phyloP scores from a whole-genome alignment of 139 green algal genomes.

The Coelastrella sp. region DNA sequence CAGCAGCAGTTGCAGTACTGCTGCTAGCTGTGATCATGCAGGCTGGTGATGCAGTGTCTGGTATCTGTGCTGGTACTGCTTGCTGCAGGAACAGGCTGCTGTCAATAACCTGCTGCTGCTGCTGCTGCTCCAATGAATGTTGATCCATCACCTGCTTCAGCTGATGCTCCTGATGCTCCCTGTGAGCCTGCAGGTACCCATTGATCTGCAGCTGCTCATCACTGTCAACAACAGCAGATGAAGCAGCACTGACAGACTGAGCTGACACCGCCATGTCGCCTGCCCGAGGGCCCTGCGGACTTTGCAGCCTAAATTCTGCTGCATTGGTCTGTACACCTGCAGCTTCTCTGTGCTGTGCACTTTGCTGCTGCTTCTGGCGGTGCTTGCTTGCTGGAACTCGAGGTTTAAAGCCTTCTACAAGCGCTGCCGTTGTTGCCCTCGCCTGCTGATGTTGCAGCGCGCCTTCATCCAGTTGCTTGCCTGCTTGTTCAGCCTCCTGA shows the following conservation, averaged over 20 bases:
- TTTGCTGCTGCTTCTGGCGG: conserved; percentile 10
- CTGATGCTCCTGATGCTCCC: not conserved
- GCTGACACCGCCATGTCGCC: too few species aligned
- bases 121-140: too few species aligned
- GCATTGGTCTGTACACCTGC: too few species aligned
- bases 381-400: not conserved
- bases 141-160: conserved; percentile 1
- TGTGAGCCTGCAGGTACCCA: not conserved
- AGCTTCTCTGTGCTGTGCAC: not conserved
- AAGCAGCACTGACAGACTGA: too few species aligned
- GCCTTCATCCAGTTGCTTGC: not conserved
- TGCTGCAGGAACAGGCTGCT: not conserved
- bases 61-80: not conserved
- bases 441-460: not conserved
- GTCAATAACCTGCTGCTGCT: not conserved
- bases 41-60: too few species aligned
- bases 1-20: not conserved
- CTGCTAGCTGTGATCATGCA: not conserved
- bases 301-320: too few species aligned
- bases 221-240: too few species aligned
- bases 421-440: not conserved
- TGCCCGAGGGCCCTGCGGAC: too few species aligned
- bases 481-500: conserved; percentile 26
- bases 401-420: conserved; percentile 39
- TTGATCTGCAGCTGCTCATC: conserved; percentile 10